Percentiles rank a stretch among this genome's conserved stretches.
Evolutionary conservation across 805 yeast species (phyloP).

Genomic region (Pichia sporocuriosa): DNA sequence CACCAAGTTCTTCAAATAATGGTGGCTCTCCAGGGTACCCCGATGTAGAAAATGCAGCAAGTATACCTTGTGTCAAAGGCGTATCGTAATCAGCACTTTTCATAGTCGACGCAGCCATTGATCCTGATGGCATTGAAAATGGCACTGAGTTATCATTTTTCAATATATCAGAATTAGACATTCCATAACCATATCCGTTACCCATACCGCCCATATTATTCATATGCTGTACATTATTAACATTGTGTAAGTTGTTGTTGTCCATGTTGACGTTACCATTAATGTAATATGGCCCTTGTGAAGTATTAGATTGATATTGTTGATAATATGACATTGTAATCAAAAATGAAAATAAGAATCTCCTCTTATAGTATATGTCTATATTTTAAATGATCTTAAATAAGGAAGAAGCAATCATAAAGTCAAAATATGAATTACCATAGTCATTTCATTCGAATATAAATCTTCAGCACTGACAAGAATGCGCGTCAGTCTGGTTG

Average conservation of each 20-base stretch:
- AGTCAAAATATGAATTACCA: no score
- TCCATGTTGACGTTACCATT: slow-evolving; percentile 4
- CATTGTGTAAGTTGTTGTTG: neutral
- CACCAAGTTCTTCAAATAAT: slow-evolving; percentile 84
- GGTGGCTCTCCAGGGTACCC: slow-evolving; percentile 97
- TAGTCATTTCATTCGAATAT: no score
- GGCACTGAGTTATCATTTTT: neutral
- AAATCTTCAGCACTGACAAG: no score
- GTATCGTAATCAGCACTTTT: slow-evolving; percentile 2
- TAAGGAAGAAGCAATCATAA: no score
- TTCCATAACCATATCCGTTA: slow-evolving; percentile 4
- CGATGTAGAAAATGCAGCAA: slow-evolving; percentile 87
- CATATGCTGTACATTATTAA: slow-evolving; percentile 1
- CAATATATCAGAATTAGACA: neutral
- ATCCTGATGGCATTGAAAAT: slow-evolving; percentile 10
- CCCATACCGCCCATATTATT: slow-evolving; percentile 1
- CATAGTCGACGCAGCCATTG: slow-evolving; percentile 4
- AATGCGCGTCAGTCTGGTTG: no score
- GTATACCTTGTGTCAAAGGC: slow-evolving; percentile 44
- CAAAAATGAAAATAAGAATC: no score
- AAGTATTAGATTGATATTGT: slow-evolving; percentile 18
- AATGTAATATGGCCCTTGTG: slow-evolving; percentile 15
- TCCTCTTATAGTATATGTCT: no score
- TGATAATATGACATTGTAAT: slow-evolving; percentile 36
- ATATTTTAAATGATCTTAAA: no score